Percentiles rank a stretch among this genome's conserved stretches.
These are phyloP conservation scores for Plectosphaerella sp. DNA, from an alignment of 2,329 filamentous ascomycete species.

Conservation along the genomic window DNA sequence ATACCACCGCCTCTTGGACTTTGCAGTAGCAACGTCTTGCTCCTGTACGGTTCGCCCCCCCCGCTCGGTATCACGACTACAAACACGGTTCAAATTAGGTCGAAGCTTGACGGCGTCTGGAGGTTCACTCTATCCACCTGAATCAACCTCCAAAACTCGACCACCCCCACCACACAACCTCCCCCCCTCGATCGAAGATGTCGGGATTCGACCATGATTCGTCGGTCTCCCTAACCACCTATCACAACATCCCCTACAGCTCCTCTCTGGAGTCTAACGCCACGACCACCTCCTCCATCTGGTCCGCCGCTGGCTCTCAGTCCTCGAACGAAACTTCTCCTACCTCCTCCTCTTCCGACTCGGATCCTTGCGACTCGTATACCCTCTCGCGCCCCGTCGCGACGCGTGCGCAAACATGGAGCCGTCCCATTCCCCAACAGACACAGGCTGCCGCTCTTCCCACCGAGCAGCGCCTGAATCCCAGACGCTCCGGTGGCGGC, in stretches of 20 bases:
- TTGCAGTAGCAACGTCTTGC: constrained; percentile 26
- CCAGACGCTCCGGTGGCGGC: constrained; percentile 51
- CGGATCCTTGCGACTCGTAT: constrained; percentile 41
- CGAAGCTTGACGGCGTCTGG: constrained; percentile 29
- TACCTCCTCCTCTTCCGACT: constrained; percentile 51
- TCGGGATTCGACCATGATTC: constrained; percentile 48
- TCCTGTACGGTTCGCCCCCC: constrained; percentile 33
- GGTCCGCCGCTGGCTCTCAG: constrained; percentile 69
- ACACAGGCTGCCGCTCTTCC: constrained; percentile 39
- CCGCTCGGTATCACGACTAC: constrained; percentile 26
- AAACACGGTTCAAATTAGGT: constrained; percentile 26
- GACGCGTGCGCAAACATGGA: constrained; percentile 24
- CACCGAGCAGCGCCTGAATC: constrained; percentile 60
- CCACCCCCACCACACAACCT: background rate
- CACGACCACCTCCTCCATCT: constrained; percentile 74
- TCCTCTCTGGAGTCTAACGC: constrained; percentile 69
- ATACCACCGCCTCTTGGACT: constrained; percentile 36
- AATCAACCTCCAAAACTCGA: background rate
- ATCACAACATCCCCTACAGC: constrained; percentile 58
- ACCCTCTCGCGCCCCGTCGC: constrained; percentile 28
- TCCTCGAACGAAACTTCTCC: constrained; percentile 66
- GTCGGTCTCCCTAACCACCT: constrained; percentile 44
- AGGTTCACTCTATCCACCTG: constrained; percentile 11
- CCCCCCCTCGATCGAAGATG: constrained; percentile 44
- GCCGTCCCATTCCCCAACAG: constrained; percentile 15